These are phyloP conservation scores for Phytopythium vexans DNA, from an alignment of 352 stramenopile species.

Conservation along the genomic window DNA sequence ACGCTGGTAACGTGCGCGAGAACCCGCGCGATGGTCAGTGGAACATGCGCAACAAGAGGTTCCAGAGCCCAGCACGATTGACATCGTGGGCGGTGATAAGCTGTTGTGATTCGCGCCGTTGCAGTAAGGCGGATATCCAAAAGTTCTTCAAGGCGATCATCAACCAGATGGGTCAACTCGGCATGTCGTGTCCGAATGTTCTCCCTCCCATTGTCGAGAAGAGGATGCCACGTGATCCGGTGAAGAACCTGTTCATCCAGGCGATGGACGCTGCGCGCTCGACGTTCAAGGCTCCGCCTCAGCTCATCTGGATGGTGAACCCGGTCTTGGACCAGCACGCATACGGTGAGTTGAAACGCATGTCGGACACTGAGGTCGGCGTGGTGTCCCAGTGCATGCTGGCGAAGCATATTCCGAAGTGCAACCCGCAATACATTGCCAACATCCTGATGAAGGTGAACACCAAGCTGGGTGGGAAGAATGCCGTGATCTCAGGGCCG, in stretches of 20 bases:
- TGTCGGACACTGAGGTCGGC: conserved; percentile 65
- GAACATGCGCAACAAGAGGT: conserved; percentile 67
- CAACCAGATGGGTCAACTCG: conserved; percentile 46
- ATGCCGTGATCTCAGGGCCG: conserved; percentile 43
- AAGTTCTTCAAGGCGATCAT: conserved; percentile 62
- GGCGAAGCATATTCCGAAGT: conserved; percentile 52
- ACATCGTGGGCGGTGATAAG: conserved; percentile 55
- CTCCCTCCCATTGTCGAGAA: conserved; percentile 44
- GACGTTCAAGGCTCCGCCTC: conserved; percentile 21
- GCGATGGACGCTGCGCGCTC: conserved; percentile 27
- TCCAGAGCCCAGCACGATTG: conserved; percentile 35
- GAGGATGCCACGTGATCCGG: conserved; percentile 21
- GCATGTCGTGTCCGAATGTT: conserved; percentile 36
- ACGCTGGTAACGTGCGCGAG: conserved; percentile 36
- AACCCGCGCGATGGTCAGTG: conserved; percentile 54
- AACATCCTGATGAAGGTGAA: conserved; percentile 84
- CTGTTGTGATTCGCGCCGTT: conserved; percentile 41
- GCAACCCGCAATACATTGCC: conserved; percentile 59
- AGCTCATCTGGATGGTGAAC: conserved; percentile 69
- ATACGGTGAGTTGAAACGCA: conserved; percentile 74
- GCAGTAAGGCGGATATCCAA: conserved; percentile 21
- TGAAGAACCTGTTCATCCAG: conserved; percentile 39
- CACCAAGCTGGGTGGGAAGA: conserved; percentile 69
- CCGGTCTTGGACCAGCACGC: conserved; percentile 32
- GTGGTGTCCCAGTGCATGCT: conserved; percentile 82